Conservation (phyloP, 768 basidiomycete species). For the Botryobasidium botryosum region DNA sequence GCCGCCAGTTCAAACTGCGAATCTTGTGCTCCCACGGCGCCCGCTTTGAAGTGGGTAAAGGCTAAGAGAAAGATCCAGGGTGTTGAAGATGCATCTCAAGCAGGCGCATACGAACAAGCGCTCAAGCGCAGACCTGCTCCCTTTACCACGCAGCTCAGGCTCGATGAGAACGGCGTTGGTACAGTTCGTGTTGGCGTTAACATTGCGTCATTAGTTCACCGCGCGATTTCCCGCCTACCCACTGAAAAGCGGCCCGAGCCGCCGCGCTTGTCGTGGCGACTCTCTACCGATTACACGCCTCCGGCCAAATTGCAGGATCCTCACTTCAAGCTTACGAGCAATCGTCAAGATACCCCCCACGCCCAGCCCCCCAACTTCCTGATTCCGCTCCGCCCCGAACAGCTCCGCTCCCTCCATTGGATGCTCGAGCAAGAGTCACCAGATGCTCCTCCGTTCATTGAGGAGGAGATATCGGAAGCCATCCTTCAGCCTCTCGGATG, state of each 20-base stretch:
- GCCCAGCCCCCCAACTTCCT: constrained; percentile 67
- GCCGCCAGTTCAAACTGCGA: constrained; percentile 39
- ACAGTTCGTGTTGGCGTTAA: constrained; percentile 76
- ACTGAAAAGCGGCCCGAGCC: constrained; percentile 29
- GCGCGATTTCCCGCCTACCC: constrained; percentile 68
- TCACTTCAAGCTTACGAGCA: constrained; percentile 57
- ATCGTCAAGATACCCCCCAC: constrained; percentile 53
- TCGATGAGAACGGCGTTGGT: constrained; percentile 41
- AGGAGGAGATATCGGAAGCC: constrained; percentile 90
- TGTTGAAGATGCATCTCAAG: constrained; percentile 70
- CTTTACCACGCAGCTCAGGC: constrained; percentile 68
- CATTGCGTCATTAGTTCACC: constrained; percentile 71
- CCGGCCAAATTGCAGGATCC: constrained; percentile 38
- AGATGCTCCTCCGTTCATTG: constrained; percentile 56
- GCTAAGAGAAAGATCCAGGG: constrained; percentile 37
- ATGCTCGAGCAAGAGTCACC: constrained; percentile 67
- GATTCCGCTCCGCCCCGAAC: constrained; percentile 59
- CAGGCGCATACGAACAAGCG: constrained; percentile 75
- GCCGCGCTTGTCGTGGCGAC: constrained; percentile 52
- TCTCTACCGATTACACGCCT: constrained; percentile 63
- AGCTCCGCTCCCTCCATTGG: constrained; percentile 81
- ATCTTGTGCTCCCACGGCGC: constrained; percentile 66
- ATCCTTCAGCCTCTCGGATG: constrained; percentile 73
- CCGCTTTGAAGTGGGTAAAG: constrained; percentile 58
- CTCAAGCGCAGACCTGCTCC: constrained; percentile 75